Base-by-base conservation (phyloP, 345 rosid species). In the Eucalyptus curtisii region DNA sequence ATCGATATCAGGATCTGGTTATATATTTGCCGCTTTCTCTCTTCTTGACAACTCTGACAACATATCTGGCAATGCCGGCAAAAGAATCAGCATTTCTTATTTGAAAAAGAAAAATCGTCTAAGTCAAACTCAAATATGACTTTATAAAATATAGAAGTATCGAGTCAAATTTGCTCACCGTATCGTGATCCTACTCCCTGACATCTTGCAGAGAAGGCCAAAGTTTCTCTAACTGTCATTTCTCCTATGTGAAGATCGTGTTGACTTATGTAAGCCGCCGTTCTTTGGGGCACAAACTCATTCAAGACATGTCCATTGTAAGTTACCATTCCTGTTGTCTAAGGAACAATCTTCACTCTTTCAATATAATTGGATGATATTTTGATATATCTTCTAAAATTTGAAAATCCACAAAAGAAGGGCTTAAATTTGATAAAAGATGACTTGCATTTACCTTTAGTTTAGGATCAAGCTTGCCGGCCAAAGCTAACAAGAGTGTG, bases 141-240 rank as follows among this genome's bases (percentile, higher is more conserved):
- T 37, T 37, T 37, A 40, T 20, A 76, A 37, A 71, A 76, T 33
- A 9, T 68, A 68, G 4, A 76, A 76, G 31, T 44, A 80, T 42
- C 4, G 37, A 52, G 6, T 16, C 20, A 45, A 76, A n/a, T 76
- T 85, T 25, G 90, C 94, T 90, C 24, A 95, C 97, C 95, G 16
- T 94, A 94, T 31, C 90, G 95, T 10, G 87, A 13, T 88, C 99
- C 99, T 30, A 94, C 95, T 13, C 97, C 97, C 89, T 96, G 99
- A 91, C 97, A 96, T 90, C 96, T 92, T 25, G 98, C 99, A 7
- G 99, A 95, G 92, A 96, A 97, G 71, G 95, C 96, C 92, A 97
- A 90, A 64, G 99, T 97, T 90, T 97, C 99, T 86, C 96, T 93
- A 6, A 97, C 97, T 12, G 99, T 96, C 99, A 96, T 91, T 86